Conservation (phyloP, 2,329 filamentous ascomycete species). For the Aspergillus aculeatus region DNA sequence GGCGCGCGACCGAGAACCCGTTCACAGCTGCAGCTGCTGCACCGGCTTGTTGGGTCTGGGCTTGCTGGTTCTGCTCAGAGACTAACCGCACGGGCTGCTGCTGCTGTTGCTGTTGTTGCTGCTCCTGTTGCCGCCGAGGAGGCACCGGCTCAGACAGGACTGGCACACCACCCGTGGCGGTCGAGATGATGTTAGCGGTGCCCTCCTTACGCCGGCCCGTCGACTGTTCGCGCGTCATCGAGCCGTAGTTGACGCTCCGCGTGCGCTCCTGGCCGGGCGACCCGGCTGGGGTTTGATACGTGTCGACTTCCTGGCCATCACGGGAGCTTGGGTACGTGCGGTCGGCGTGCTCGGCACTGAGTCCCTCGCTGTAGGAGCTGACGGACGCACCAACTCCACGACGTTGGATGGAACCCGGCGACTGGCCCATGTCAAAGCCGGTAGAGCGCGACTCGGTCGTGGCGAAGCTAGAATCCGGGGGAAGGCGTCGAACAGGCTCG, state of each 20-base stretch:
- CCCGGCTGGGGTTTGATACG: constrained; percentile 29
- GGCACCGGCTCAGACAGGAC: constrained; percentile 28
- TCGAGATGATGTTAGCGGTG: constrained; percentile 14
- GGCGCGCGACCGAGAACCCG: background rate
- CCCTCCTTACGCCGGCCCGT: constrained; percentile 40
- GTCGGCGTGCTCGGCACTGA: constrained; percentile 31
- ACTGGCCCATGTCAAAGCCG: constrained; percentile 29
- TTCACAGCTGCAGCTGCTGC: background rate
- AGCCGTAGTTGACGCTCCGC: constrained; percentile 24
- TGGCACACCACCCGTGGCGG: constrained; percentile 22
- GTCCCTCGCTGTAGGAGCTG: constrained; percentile 32
- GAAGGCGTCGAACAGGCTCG: constrained; percentile 9
- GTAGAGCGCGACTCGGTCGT: constrained; percentile 25
- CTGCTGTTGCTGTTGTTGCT: background rate
- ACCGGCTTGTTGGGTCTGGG: background rate
- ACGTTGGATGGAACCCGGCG: constrained; percentile 29
- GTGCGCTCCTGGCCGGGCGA: constrained; percentile 25
- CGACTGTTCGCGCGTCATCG: constrained; percentile 39
- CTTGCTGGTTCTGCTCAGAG: background rate
- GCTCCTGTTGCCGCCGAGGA: constrained; percentile 16
- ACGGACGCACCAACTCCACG: constrained; percentile 26
- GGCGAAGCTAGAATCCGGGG: constrained; percentile 10
- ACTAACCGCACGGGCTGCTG: background rate
- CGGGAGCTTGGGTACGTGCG: constrained; percentile 32
- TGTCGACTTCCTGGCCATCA: constrained; percentile 24